phyloP scores from a whole-genome alignment of 495 filamentous ascomycete genomes.

The Lepraria neglecta region DNA sequence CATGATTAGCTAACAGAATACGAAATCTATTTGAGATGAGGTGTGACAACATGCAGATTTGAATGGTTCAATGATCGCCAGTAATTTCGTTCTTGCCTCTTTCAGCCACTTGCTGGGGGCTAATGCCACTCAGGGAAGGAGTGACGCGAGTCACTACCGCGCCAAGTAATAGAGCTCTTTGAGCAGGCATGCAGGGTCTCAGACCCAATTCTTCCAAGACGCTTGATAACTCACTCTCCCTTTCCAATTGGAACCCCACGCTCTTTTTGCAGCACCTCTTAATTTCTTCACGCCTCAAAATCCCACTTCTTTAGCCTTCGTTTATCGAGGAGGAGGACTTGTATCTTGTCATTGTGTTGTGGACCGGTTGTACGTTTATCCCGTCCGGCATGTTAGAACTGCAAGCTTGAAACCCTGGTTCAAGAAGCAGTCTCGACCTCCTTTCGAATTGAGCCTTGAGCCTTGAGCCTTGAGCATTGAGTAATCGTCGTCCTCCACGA shows the following conservation, averaged over 20 bases:
- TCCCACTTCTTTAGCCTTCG: not conserved
- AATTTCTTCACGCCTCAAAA: not conserved
- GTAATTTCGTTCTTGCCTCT: conserved; percentile 4
- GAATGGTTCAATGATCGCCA: not conserved
- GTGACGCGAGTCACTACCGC: conserved; percentile 8
- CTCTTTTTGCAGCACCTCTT: conserved; percentile 7
- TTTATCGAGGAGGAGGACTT: not conserved
- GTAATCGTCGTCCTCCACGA: not conserved
- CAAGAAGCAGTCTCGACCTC: not conserved
- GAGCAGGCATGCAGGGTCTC: not conserved
- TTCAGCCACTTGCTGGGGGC: not conserved
- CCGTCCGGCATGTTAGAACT: not conserved
- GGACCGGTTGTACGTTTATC: not conserved
- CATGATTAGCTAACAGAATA: not conserved
- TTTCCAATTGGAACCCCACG: conserved; percentile 5
- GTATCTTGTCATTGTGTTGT: not conserved
- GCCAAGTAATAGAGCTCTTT: conserved; percentile 6
- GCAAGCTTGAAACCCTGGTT: not conserved
- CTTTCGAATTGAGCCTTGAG: not conserved
- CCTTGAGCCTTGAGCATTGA: not conserved
- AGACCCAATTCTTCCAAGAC: not conserved
- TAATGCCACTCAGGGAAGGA: not conserved
- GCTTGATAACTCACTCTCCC: not conserved
- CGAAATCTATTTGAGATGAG: not conserved
- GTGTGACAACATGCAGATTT: not conserved